phyloP scores from a whole-genome alignment of 352 stramenopile species.

The Globisporangium viniferum region DNA sequence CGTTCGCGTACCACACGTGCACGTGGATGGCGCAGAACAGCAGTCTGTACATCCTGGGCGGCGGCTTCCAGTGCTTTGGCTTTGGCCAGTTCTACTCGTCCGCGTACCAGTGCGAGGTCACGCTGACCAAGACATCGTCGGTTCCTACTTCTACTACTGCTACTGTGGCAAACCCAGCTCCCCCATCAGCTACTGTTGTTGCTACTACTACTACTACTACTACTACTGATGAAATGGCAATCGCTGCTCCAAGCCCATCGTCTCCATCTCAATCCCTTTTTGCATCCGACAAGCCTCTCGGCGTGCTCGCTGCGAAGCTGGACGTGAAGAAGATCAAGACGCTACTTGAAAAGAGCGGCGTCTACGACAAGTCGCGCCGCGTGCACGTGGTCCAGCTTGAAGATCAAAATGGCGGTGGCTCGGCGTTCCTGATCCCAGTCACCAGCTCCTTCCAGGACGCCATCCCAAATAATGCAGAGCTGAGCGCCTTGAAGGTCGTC shows the following conservation, averaged over 20 bases:
- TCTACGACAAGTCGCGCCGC: slow-evolving; percentile 82
- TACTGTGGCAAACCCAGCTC: background rate
- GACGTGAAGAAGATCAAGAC: slow-evolving; percentile 82
- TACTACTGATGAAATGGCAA: background rate
- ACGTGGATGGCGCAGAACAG: slow-evolving; percentile 45
- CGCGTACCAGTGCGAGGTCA: slow-evolving; percentile 49
- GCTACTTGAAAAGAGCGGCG: slow-evolving; percentile 45
- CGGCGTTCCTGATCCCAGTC: slow-evolving; percentile 64
- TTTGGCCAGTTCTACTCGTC: slow-evolving; percentile 82
- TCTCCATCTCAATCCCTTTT: background rate
- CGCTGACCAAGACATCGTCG: slow-evolving; percentile 18
- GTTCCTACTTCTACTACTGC: background rate
- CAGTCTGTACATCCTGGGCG: slow-evolving; percentile 55
- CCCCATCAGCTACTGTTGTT: background rate
- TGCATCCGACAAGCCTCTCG: slow-evolving; percentile 21
- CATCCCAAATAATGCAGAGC: slow-evolving; percentile 20
- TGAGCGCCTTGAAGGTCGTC: slow-evolving; percentile 40
- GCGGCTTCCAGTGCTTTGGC: slow-evolving; percentile 82
- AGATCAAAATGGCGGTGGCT: slow-evolving; percentile 11
- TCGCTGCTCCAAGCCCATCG: background rate
- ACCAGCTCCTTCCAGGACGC: slow-evolving; percentile 32
- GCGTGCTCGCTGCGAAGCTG: slow-evolving; percentile 53
- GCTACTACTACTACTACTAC: background rate
- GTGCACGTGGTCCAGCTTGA: slow-evolving; percentile 42
- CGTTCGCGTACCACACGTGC: slow-evolving; percentile 53